These are phyloP conservation scores for Fusarium sp. DNA, from an alignment of 2,329 filamentous ascomycete species.

Conservation along the genomic window DNA sequence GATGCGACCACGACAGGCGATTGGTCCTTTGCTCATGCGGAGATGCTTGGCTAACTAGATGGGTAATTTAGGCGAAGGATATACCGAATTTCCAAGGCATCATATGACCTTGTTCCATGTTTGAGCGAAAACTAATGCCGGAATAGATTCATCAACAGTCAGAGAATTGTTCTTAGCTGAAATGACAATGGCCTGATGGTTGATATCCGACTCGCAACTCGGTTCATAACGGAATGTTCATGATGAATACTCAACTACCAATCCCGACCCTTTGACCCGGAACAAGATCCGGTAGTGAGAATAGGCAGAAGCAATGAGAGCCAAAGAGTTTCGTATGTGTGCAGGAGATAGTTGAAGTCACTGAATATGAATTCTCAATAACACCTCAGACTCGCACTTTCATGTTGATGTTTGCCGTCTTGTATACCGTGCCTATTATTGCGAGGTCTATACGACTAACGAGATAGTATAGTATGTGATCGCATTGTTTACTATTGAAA, in stretches of 20 bases:
- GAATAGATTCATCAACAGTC: neutral
- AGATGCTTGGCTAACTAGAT: neutral
- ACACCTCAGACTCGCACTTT: too few relatives aligned
- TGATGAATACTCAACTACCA: neutral
- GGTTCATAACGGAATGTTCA: neutral
- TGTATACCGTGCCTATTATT: neutral
- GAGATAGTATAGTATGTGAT: too few relatives aligned
- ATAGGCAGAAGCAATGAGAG: neutral
- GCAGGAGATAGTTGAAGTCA: neutral
- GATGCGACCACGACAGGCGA: constrained; percentile 37
- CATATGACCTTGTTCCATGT: neutral
- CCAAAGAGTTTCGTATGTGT: accelerated
- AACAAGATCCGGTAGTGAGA: neutral
- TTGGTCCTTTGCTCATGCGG: constrained; percentile 26
- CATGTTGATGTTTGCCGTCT: too few relatives aligned
- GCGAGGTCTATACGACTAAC: neutral
- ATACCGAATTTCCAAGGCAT: neutral
- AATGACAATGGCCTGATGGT: neutral
- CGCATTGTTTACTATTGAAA: neutral
- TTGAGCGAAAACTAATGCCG: neutral
- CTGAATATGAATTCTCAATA: neutral
- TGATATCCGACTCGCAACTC: neutral
- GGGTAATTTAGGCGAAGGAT: constrained; percentile 3
- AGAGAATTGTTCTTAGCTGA: neutral
- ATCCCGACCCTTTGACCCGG: neutral